Conservation (phyloP, 495 filamentous ascomycete species). For the Lasiosphaeriaceae sp. region DNA sequence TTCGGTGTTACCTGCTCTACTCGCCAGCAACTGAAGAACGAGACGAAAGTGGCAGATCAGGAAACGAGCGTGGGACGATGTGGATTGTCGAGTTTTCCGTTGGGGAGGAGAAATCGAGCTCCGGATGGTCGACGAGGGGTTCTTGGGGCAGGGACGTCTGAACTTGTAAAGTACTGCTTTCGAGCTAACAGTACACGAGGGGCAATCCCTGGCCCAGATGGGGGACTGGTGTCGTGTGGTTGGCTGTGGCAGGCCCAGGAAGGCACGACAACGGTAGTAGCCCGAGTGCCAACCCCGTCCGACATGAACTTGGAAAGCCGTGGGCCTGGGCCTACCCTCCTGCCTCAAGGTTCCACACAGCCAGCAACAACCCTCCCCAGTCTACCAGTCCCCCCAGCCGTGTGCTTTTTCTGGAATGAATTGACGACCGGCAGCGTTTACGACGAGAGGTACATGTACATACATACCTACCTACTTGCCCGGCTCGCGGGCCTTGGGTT, state of each 20-base stretch:
- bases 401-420: constrained; percentile 7
- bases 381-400: constrained; percentile 3
- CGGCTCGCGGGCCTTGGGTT: no score
- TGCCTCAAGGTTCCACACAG: background rate
- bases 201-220: no score
- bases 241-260: background rate
- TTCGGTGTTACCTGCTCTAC: background rate
- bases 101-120: constrained; percentile 2
- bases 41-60: background rate
- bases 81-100: background rate
- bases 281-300: no score
- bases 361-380: no score
- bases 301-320: no score
- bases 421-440: background rate
- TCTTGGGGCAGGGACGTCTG: constrained; percentile 3
- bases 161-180: background rate
- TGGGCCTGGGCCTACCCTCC: no score
- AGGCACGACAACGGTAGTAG: no score
- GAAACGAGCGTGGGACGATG: constrained; percentile 6
- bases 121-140: background rate
- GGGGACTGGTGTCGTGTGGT: no score
- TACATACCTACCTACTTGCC: no score
- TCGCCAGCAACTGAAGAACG: background rate
- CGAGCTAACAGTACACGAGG: background rate
- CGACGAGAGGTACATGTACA: no score